Evolutionary conservation across 805 yeast species (phyloP).

Genomic region (Clavispora vitiphila): DNA sequence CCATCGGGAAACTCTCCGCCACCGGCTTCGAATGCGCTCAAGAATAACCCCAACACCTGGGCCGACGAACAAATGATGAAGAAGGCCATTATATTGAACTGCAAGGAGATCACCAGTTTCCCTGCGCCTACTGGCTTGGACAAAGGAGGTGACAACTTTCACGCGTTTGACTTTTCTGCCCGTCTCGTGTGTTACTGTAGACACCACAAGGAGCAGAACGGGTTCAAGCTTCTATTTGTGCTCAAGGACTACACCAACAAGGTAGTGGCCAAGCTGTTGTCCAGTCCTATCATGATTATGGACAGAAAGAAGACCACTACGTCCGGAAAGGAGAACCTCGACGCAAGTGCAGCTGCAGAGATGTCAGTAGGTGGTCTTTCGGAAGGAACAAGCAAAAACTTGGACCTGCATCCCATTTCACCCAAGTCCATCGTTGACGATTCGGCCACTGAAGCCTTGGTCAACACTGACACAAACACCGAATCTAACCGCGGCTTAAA

Average conservation of each 20-base stretch:
- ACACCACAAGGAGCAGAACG: slow-evolving; percentile 85
- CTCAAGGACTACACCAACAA: slow-evolving; percentile 56
- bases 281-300: slow-evolving; percentile 83
- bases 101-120: slow-evolving; percentile 78
- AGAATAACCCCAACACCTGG: slow-evolving; percentile 60
- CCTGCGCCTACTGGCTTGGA: slow-evolving; percentile 52
- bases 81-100: slow-evolving; percentile 85
- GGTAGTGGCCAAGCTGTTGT: slow-evolving; percentile 65
- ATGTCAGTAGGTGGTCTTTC: not conserved
- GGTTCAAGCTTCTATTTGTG: slow-evolving; percentile 70
- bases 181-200: slow-evolving; percentile 94
- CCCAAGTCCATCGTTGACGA: slow-evolving; percentile 57
- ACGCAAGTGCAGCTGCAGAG: not conserved
- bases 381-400: slow-evolving; percentile 6
- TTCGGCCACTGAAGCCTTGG: slow-evolving; percentile 50
- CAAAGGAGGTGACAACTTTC: slow-evolving; percentile 21
- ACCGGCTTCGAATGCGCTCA: slow-evolving; percentile 18
- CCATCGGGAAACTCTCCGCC: slow-evolving; percentile 6
- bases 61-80: slow-evolving; percentile 73
- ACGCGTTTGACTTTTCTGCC: slow-evolving; percentile 49
- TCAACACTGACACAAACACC: slow-evolving; percentile 29
- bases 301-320: slow-evolving; percentile 74
- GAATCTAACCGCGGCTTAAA: slow-evolving; percentile 38
- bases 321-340: slow-evolving; percentile 4
- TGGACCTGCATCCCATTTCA: slow-evolving; percentile 40